phyloP scores from a whole-genome alignment of 805 yeast genomes.

The Wickerhamomyces xylosicus region DNA sequence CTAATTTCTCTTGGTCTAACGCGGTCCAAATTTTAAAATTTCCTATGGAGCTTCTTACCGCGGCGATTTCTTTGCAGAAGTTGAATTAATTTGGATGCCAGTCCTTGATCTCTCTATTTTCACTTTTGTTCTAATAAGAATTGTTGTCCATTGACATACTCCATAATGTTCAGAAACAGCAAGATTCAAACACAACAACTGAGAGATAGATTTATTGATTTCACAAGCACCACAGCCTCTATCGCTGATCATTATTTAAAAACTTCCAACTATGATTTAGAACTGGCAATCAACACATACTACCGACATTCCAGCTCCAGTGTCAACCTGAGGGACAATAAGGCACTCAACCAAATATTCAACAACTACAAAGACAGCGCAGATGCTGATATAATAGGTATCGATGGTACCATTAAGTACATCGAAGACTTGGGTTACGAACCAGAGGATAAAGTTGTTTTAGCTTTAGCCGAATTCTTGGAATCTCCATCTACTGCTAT shows the following conservation, averaged over 20 bases:
- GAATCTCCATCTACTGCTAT: constrained; percentile 59
- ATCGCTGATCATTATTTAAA: constrained; percentile 16
- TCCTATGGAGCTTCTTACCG: too few species aligned
- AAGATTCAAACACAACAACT: constrained; percentile 14
- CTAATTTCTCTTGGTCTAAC: too few species aligned
- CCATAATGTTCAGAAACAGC: constrained; percentile 12
- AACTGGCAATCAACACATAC: constrained; percentile 18
- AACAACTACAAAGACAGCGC: constrained; percentile 15
- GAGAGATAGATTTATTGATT: constrained; percentile 20
- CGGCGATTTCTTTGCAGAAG: too few species aligned
- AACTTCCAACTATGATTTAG: constrained; percentile 15
- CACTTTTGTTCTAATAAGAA: too few species aligned
- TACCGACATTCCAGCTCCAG: constrained; percentile 14
- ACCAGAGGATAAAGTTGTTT: constrained; percentile 65
- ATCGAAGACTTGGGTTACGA: constrained; percentile 57
- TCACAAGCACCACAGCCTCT: constrained; percentile 15
- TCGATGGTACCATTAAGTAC: constrained; percentile 69
- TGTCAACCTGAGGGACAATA: constrained; percentile 9
- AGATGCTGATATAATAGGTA: constrained; percentile 35
- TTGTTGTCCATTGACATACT: too few species aligned
- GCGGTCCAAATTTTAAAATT: too few species aligned
- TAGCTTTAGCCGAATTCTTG: constrained; percentile 62
- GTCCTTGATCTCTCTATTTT: too few species aligned
- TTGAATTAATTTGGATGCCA: too few species aligned
- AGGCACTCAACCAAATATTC: constrained; percentile 8